phyloP scores from a whole-genome alignment of 257 asterid species.

The Thymus quinquecostatus region DNA sequence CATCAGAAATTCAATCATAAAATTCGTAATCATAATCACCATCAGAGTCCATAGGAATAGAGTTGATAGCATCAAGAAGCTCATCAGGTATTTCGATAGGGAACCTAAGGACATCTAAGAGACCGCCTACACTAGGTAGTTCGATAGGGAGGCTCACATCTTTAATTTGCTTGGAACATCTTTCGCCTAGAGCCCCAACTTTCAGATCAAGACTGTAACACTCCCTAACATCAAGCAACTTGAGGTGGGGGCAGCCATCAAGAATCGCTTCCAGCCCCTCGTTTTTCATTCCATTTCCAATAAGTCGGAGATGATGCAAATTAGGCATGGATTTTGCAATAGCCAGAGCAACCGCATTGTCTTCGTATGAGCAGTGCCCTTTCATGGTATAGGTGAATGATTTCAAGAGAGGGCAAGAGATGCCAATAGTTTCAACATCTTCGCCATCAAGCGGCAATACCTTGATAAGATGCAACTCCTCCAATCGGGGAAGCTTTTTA shows the following conservation, averaged over 20 bases:
- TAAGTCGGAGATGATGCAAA: background rate
- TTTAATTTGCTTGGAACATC: slow-evolving; percentile 43
- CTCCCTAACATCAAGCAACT: background rate
- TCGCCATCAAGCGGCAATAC: too few relatives aligned
- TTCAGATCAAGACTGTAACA: background rate
- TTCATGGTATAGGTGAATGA: background rate
- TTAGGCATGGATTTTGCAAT: background rate
- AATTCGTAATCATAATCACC: too few relatives aligned
- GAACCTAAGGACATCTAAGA: too few relatives aligned
- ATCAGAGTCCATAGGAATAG: too few relatives aligned
- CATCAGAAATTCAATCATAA: too few relatives aligned
- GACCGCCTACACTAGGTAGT: too few relatives aligned
- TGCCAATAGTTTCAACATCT: slow-evolving; percentile 21
- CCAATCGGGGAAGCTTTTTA: too few relatives aligned
- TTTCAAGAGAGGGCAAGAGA: background rate
- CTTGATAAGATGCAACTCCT: too few relatives aligned
- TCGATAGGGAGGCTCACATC: slow-evolving; percentile 17
- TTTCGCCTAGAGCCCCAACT: slow-evolving; percentile 37
- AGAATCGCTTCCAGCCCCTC: background rate
- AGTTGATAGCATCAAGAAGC: too few relatives aligned
- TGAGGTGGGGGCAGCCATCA: background rate
- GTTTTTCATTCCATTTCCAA: background rate
- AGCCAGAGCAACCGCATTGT: background rate
- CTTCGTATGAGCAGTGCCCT: too few relatives aligned
- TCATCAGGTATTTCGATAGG: too few relatives aligned